These are phyloP conservation scores for Dictyostelium citrinum DNA, from an alignment of 78 protist species.

Conservation along the genomic window DNA sequence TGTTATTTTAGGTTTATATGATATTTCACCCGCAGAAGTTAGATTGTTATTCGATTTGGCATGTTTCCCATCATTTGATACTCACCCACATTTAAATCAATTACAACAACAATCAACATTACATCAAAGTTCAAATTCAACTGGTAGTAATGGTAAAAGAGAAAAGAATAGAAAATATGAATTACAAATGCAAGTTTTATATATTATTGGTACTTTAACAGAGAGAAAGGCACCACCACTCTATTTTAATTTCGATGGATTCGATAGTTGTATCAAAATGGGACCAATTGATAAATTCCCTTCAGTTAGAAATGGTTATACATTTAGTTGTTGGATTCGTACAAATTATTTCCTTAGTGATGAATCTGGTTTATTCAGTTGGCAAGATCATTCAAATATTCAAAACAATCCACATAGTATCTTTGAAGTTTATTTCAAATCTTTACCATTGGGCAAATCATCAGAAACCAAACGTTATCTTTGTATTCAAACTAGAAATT, in stretches of 20 bases:
- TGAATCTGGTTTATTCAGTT: conserved; percentile 63
- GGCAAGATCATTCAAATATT: conserved; percentile 46
- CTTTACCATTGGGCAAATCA: conserved; percentile 47
- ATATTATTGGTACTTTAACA: conserved; percentile 65
- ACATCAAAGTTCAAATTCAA: neutral
- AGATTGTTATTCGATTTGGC: conserved; percentile 55
- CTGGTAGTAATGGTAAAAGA: neutral
- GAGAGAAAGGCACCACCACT: conserved; percentile 75
- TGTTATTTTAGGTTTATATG: conserved; percentile 68
- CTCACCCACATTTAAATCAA: conserved; percentile 37
- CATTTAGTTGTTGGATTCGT: conserved; percentile 63
- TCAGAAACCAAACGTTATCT: conserved; percentile 42
- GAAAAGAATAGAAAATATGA: conserved; percentile 51
- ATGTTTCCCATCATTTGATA: conserved; percentile 69
- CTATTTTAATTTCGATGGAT: conserved; percentile 69
- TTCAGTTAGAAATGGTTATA: conserved; percentile 36
- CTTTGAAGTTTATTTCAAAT: conserved; percentile 66
- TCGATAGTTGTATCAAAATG: conserved; percentile 23
- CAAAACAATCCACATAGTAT: conserved; percentile 2
- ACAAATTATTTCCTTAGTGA: conserved; percentile 53
- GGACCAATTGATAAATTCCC: conserved; percentile 71
- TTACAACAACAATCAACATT: neutral
- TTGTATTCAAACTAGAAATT: conserved; percentile 62
- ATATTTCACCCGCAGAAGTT: conserved; percentile 62
- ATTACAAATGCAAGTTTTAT: conserved; percentile 72